Evolutionary conservation across 768 basidiomycete genomes (phyloP).

Genomic region (Cyclocybe cylindracea): DNA sequence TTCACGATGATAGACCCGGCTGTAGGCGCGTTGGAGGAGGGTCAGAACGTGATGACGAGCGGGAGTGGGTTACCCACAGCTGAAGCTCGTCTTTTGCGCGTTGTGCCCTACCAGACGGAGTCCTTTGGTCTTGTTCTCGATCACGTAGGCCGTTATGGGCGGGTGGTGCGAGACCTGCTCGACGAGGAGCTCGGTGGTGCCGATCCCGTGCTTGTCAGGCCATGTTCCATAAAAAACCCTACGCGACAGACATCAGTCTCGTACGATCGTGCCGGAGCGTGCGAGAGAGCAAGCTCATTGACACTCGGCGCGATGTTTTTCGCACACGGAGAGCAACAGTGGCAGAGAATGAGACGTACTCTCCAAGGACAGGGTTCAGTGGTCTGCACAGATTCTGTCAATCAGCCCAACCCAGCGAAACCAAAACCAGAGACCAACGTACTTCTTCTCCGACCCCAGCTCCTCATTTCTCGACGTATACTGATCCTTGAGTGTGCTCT

Average conservation of each 20-base stretch:
- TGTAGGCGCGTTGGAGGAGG: conserved; percentile 19
- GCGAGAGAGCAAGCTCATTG: background rate
- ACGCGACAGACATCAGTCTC: conserved; percentile 5
- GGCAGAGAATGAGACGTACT: conserved; percentile 47
- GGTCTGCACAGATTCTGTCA: conserved; percentile 52
- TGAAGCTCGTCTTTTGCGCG: conserved; percentile 95
- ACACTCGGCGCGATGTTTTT: too few species aligned
- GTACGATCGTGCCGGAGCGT: background rate
- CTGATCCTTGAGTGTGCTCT: conserved; percentile 91
- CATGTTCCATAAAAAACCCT: conserved; percentile 89
- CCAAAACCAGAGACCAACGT: conserved; percentile 21
- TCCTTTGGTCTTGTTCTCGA: conserved; percentile 79
- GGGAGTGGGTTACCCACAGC: conserved; percentile 42
- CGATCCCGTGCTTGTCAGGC: conserved; percentile 74
- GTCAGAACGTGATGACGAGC: background rate
- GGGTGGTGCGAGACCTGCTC: conserved; percentile 98
- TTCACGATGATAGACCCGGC: conserved; percentile 82
- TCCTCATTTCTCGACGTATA: conserved; percentile 94
- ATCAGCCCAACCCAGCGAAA: background rate
- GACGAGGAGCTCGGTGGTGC: conserved; percentile 81
- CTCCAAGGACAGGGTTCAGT: conserved; percentile 93
- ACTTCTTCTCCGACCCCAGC: conserved; percentile 99
- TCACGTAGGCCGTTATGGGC: conserved; percentile 84
- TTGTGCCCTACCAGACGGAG: conserved; percentile 82
- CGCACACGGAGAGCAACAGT: too few species aligned